A percentile compares a stretch with the other conserved stretches of the same genome.
These are phyloP conservation scores for Metschnikowia gruessii DNA, from an alignment of 805 yeast genomes.

Conservation along the genomic window DNA sequence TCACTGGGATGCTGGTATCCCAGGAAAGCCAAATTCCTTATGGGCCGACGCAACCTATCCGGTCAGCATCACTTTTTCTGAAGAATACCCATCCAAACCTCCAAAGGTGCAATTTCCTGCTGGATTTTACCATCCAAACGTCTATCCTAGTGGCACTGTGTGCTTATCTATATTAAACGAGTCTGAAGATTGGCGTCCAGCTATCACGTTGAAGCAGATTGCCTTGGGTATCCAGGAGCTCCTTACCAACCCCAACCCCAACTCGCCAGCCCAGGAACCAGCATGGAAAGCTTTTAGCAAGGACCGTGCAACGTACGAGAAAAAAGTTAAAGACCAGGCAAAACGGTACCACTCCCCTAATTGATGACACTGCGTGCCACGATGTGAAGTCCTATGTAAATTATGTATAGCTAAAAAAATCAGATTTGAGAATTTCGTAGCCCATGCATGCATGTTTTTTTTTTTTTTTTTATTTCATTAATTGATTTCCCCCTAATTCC, in stretches of 20 bases:
- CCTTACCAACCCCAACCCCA: slow-evolving; percentile 85
- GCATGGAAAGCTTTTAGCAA: slow-evolving; percentile 86
- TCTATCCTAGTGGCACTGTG: slow-evolving; percentile 95
- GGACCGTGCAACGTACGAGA: slow-evolving; percentile 66
- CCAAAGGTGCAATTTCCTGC: slow-evolving; percentile 90
- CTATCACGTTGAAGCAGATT: slow-evolving; percentile 85
- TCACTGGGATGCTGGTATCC: slow-evolving; percentile 92
- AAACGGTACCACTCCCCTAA: slow-evolving; percentile 45
- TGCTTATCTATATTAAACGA: slow-evolving; percentile 92
- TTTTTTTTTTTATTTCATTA: neutral
- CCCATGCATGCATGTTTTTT: too few species aligned
- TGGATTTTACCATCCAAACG: slow-evolving; percentile 94
- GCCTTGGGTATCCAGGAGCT: slow-evolving; percentile 90
- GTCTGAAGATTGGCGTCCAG: slow-evolving; percentile 97
- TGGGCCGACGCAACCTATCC: slow-evolving; percentile 95
- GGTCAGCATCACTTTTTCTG: slow-evolving; percentile 75
- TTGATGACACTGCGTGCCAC: slow-evolving; percentile 1
- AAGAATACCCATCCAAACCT: slow-evolving; percentile 94
- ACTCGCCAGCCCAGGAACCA: slow-evolving; percentile 96
- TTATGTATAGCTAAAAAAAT: slow-evolving; percentile 11
- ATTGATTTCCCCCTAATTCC: too few species aligned
- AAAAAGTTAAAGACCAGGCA: slow-evolving; percentile 72
- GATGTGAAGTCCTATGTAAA: slow-evolving; percentile 4
- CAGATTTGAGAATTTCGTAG: neutral
- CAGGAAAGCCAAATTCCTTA: slow-evolving; percentile 81